phyloP scores from a whole-genome alignment of 306 rosid species.

The Corylus heterophylla region DNA sequence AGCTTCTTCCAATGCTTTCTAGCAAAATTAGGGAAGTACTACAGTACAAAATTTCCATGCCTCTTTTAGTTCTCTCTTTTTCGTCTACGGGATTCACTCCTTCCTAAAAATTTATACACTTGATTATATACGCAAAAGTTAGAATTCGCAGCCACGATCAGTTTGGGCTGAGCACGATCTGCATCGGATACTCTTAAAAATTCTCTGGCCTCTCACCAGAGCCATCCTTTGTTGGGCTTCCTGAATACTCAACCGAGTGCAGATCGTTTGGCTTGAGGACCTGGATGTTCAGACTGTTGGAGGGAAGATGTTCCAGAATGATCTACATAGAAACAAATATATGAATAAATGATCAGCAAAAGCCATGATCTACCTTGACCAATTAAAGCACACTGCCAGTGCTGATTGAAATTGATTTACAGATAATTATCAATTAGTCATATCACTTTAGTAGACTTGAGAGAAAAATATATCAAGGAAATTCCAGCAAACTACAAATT shows the following conservation, averaged over 20 bases:
- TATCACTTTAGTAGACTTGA: neutral
- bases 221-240: constrained; percentile 38
- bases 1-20: constrained; percentile 37
- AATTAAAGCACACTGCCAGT: neutral
- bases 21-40: constrained; percentile 42
- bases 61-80: constrained; percentile 5
- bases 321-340: constrained; percentile 39
- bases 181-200: constrained; percentile 36
- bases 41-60: constrained; percentile 50
- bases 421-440: neutral
- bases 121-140: constrained; percentile 36
- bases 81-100: constrained; percentile 3
- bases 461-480: neutral
- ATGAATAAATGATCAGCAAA: constrained; percentile 1
- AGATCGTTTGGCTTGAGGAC: constrained; percentile 40
- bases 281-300: constrained; percentile 53
- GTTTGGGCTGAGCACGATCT: constrained; percentile 24
- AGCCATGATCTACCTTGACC: neutral
- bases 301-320: constrained; percentile 64
- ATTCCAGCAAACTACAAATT: neutral
- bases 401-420: neutral
- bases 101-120: constrained; percentile 49
- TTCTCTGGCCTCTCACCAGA: constrained; percentile 35
- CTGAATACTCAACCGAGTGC: constrained; percentile 32
- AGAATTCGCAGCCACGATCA: constrained; percentile 37